phyloP scores from a whole-genome alignment of 495 filamentous ascomycete genomes.

The Penicillium fimorum region DNA sequence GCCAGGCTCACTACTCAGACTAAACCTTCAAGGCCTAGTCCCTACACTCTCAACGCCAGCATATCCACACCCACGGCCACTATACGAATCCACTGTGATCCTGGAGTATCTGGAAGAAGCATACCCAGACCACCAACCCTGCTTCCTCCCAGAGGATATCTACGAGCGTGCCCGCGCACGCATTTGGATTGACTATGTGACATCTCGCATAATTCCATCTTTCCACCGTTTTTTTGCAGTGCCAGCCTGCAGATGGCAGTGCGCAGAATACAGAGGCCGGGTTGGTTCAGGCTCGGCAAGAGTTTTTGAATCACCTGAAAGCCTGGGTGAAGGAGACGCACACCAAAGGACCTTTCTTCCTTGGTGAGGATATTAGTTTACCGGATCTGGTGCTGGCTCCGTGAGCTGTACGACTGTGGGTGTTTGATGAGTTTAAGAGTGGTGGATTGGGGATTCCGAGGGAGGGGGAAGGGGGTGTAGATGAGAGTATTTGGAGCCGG shows the following conservation, averaged over 20 bases:
- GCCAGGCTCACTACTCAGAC: conserved; percentile 55
- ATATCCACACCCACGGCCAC: conserved; percentile 37
- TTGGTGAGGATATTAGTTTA: conserved; percentile 53
- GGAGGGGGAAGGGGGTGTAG: conserved; percentile 42
- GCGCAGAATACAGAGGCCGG: conserved; percentile 16
- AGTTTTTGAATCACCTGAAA: conserved; percentile 52
- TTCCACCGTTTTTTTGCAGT: conserved; percentile 67
- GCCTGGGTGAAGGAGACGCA: conserved; percentile 60
- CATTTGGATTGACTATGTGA: conserved; percentile 70
- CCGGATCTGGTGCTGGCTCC: conserved; percentile 66
- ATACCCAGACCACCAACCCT: conserved; percentile 46
- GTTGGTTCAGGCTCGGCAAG: conserved; percentile 45
- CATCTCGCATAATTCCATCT: conserved; percentile 58
- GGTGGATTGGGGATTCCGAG: conserved; percentile 59
- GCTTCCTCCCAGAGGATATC: conserved; percentile 53
- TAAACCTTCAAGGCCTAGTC: conserved; percentile 69
- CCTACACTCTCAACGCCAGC: conserved; percentile 55
- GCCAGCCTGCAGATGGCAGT: conserved; percentile 37
- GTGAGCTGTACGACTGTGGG: conserved; percentile 65
- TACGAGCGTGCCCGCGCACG: conserved; percentile 58
- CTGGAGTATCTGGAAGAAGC: conserved; percentile 71
- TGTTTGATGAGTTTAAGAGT: conserved; percentile 71
- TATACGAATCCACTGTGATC: conserved; percentile 67
- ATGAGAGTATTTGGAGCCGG: conserved; percentile 56
- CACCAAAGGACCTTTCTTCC: conserved; percentile 59